Percentiles rank a stretch among this genome's conserved stretches.
Conservation (phyloP, 2,329 filamentous ascomycete genomes). For the Daldinia sp. region DNA sequence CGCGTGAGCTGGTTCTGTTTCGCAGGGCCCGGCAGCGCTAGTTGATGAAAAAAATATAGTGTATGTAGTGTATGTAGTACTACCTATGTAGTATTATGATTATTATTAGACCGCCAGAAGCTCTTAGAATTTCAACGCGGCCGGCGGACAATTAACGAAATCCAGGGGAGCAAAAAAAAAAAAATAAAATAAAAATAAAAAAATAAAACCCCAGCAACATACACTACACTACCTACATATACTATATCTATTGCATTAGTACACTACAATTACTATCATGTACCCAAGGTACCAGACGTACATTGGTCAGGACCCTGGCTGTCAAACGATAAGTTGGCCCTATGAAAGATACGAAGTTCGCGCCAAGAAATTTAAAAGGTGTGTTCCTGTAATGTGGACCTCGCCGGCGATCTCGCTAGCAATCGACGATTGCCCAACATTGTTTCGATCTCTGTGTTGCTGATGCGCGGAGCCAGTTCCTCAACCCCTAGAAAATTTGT, state of each 20-base stretch:
- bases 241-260: not conserved
- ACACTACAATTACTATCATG: not conserved
- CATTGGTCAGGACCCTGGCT: constrained; percentile 7
- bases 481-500: constrained; percentile 32
- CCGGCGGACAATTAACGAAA: constrained; percentile 22
- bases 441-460: constrained; percentile 43
- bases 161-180: constrained; percentile 31
- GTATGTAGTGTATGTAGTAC: constrained; percentile 15
- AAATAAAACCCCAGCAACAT: not conserved
- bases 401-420: constrained; percentile 36
- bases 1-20: not conserved
- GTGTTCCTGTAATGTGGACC: constrained; percentile 37
- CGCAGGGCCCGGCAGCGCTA: not conserved
- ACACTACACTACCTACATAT: too few species aligned
- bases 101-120: constrained; percentile 41
- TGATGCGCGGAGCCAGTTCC: constrained; percentile 32
- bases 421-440: constrained; percentile 46
- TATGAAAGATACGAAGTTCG: constrained; percentile 35
- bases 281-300: not conserved
- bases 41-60: constrained; percentile 29
- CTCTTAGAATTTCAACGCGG: constrained; percentile 27
- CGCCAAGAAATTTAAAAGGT: constrained; percentile 34
- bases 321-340: constrained; percentile 35
- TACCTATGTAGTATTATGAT: too few species aligned
- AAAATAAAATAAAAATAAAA: too few species aligned